These are phyloP conservation scores for Lineolata rhizophorae DNA, from an alignment of 495 filamentous ascomycete species.

Conservation along the genomic window DNA sequence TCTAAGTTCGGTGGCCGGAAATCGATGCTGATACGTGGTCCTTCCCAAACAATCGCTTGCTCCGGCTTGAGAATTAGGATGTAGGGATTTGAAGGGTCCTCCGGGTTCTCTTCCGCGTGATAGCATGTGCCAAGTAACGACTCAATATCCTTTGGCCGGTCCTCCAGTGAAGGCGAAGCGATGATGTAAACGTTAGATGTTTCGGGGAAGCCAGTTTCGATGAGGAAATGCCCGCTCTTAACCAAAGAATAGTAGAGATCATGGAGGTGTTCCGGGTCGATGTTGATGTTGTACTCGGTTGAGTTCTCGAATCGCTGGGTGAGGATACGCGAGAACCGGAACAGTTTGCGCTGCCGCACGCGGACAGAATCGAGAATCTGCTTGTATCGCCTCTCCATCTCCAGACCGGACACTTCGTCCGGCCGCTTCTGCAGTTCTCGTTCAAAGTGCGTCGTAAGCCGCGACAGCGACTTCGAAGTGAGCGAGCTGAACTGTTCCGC, in stretches of 20 bases:
- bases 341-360: constrained; percentile 74
- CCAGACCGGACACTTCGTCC: constrained; percentile 50
- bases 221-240: constrained; percentile 67
- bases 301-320: constrained; percentile 89
- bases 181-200: constrained; percentile 54
- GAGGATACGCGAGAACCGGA: constrained; percentile 68
- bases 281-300: constrained; percentile 71
- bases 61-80: constrained; percentile 71
- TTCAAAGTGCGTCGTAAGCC: constrained; percentile 78
- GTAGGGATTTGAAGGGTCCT: constrained; percentile 59
- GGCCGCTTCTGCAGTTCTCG: constrained; percentile 63
- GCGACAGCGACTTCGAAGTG: constrained; percentile 72
- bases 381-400: constrained; percentile 95
- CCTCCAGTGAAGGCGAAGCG: constrained; percentile 56
- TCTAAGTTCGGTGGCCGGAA: constrained; percentile 64
- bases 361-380: constrained; percentile 85
- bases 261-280: constrained; percentile 39
- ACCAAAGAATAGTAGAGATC: constrained; percentile 66
- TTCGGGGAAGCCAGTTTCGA: constrained; percentile 42
- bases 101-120: constrained; percentile 44
- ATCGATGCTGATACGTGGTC: constrained; percentile 44
- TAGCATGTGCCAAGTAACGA: constrained; percentile 75
- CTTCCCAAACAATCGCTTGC: constrained; percentile 56
- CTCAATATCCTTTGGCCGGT: constrained; percentile 56
- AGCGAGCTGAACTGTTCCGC: constrained; percentile 92